These are phyloP conservation scores for Hymenoscyphus salicellus DNA, from an alignment of 2,329 filamentous ascomycete genomes.

Conservation along the genomic window DNA sequence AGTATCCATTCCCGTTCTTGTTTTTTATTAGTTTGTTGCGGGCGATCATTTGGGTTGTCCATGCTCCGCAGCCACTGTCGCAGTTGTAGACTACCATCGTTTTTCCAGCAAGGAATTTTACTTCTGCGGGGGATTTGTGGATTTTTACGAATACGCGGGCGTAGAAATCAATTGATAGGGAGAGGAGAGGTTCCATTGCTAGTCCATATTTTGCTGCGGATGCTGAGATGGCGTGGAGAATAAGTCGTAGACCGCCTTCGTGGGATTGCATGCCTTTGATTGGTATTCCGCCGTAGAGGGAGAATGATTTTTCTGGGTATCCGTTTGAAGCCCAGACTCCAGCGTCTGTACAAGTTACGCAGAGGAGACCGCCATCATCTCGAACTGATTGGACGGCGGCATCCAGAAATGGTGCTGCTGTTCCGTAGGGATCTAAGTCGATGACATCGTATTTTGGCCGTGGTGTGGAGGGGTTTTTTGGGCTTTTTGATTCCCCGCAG, in stretches of 20 bases:
- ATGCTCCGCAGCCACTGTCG: constrained; percentile 86
- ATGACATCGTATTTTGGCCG: constrained; percentile 82
- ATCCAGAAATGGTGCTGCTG: constrained; percentile 88
- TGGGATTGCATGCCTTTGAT: constrained; percentile 83
- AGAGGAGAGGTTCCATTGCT: constrained; percentile 84
- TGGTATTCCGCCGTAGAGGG: constrained; percentile 88
- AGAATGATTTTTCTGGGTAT: constrained; percentile 90
- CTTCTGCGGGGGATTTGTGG: constrained; percentile 72
- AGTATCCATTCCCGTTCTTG: constrained; percentile 66
- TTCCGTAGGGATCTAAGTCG: constrained; percentile 94
- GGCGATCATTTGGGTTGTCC: constrained; percentile 77
- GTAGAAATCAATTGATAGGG: constrained; percentile 95
- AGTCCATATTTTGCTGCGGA: constrained; percentile 83
- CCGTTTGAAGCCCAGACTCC: constrained; percentile 92
- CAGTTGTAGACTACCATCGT: constrained; percentile 93
- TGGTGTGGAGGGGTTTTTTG: constrained; percentile 35
- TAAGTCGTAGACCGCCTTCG: constrained; percentile 82
- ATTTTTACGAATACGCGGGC: constrained; percentile 84
- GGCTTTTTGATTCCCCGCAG: constrained; percentile 38
- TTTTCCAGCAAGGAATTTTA: constrained; percentile 87
- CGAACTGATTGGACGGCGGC: constrained; percentile 80
- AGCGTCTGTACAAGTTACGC: constrained; percentile 94
- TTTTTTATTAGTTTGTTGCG: constrained; percentile 63
- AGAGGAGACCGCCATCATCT: constrained; percentile 83
- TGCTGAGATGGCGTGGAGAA: constrained; percentile 76